Conservation (phyloP, 1,139 yeast species). For the Diutina catenulata region DNA sequence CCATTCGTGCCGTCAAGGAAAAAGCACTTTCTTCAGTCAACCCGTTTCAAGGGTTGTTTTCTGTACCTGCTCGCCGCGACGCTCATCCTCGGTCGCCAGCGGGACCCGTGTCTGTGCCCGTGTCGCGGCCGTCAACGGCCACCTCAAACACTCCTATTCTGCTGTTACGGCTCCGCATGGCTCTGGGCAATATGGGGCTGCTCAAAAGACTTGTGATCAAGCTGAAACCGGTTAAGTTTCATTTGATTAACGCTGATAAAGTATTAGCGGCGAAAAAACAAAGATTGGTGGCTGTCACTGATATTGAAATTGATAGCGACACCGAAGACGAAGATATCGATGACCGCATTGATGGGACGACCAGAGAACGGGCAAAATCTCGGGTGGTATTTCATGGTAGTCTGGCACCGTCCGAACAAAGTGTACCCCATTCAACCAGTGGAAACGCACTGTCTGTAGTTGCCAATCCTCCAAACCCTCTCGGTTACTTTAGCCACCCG, state of each 20-base stretch:
- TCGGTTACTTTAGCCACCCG: constrained; percentile 1
- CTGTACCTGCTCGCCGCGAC: constrained; percentile 14
- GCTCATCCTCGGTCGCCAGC: not conserved
- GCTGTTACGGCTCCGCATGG: not conserved
- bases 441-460: not conserved
- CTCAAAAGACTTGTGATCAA: constrained; percentile 28
- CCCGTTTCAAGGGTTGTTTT: not conserved
- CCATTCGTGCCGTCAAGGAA: not conserved
- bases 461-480: not conserved
- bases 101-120: not conserved
- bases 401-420: too few species aligned
- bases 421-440: too few species aligned
- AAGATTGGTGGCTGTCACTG: constrained; percentile 14
- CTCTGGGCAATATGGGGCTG: constrained; percentile 10
- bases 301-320: constrained; percentile 6
- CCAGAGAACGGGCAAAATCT: not conserved
- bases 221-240: constrained; percentile 31
- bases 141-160: not conserved
- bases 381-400: constrained; percentile 2
- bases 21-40: not conserved
- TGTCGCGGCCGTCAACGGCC: constrained; percentile 3
- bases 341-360: not conserved
- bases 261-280: constrained; percentile 25
- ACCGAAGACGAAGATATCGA: not conserved
- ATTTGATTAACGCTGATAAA: constrained; percentile 32